Percentiles rank a stretch among this genome's conserved stretches.
These are phyloP conservation scores for Acaromyces ingoldii DNA, from an alignment of 1,284 basidiomycete genomes.

Conservation along the genomic window DNA sequence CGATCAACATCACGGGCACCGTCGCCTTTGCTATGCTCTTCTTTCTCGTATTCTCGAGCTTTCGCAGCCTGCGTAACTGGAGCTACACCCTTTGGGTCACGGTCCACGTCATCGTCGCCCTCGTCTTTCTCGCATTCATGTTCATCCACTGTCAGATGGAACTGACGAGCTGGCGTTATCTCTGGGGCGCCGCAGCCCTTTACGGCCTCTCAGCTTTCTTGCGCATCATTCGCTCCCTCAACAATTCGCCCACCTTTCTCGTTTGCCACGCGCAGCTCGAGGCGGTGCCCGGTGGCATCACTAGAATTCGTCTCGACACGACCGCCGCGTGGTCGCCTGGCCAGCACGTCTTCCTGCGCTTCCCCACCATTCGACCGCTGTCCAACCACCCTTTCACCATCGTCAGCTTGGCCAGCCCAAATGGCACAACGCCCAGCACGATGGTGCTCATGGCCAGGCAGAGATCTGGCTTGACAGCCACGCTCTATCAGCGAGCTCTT, in stretches of 20 bases:
- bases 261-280: slow-evolving; percentile 19
- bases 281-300: slow-evolving; percentile 13
- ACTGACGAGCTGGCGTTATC: slow-evolving; percentile 12
- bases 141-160: slow-evolving; percentile 28
- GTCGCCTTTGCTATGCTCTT: slow-evolving; percentile 14
- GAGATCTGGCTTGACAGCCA: slow-evolving; percentile 20
- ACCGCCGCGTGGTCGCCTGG: slow-evolving; percentile 23
- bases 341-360: slow-evolving; percentile 42
- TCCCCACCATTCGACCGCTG: slow-evolving; percentile 26
- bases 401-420: slow-evolving; percentile 26
- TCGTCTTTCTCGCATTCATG: slow-evolving; percentile 34
- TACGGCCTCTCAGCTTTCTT: slow-evolving; percentile 28
- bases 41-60: slow-evolving; percentile 30
- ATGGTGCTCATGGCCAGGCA: slow-evolving; percentile 28
- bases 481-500: slow-evolving; percentile 17
- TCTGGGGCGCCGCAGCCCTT: slow-evolving; percentile 25
- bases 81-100: slow-evolving; percentile 45
- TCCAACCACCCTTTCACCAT: slow-evolving; percentile 46
- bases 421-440: slow-evolving; percentile 13
- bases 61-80: slow-evolving; percentile 28
- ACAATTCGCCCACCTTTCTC: slow-evolving; percentile 18
- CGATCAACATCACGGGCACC: slow-evolving; percentile 37
- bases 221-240: slow-evolving; percentile 17
- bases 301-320: slow-evolving; percentile 32
- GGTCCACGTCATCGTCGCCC: slow-evolving; percentile 31